phyloP scores from a whole-genome alignment of 179 eudicot genomes.

The Amaranthus tricolor region DNA sequence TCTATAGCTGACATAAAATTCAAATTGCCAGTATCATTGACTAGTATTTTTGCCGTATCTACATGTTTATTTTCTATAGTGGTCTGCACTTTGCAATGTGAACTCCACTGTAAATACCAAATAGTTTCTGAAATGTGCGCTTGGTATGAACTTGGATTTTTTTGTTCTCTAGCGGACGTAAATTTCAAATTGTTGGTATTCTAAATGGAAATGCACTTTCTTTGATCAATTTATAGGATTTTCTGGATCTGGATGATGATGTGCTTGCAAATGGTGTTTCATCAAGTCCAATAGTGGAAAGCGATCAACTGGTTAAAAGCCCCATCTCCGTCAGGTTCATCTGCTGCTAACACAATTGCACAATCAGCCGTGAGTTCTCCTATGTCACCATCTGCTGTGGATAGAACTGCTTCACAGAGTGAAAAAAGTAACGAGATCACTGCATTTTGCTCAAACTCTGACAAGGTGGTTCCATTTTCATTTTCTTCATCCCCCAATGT shows the following conservation, averaged over 20 bases:
- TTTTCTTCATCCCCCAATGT: conserved; percentile 23
- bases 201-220: neutral
- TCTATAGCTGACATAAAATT: neutral
- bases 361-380: conserved; percentile 26
- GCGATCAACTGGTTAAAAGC: conserved; percentile 22
- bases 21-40: too few species aligned
- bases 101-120: too few species aligned
- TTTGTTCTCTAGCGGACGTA: neutral
- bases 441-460: conserved; percentile 34
- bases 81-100: too few species aligned
- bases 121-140: too few species aligned
- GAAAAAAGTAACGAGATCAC: conserved; percentile 27
- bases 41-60: too few species aligned
- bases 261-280: conserved; percentile 35
- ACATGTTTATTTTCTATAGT: too few species aligned
- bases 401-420: conserved; percentile 25
- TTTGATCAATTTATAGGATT: conserved; percentile 40
- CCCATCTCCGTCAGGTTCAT: conserved; percentile 22
- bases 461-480: conserved; percentile 30
- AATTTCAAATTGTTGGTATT: neutral
- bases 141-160: neutral
- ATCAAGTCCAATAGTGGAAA: conserved; percentile 31
- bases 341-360: conserved; percentile 21
- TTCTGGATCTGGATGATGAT: conserved; percentile 65
- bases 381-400: conserved; percentile 28